A percentile compares a stretch with the other conserved stretches of the same genome.
These are phyloP conservation scores for Plasmodium falciparum DNA, from an alignment of 169 alveolate genomes.

Conservation along the genomic window DNA sequence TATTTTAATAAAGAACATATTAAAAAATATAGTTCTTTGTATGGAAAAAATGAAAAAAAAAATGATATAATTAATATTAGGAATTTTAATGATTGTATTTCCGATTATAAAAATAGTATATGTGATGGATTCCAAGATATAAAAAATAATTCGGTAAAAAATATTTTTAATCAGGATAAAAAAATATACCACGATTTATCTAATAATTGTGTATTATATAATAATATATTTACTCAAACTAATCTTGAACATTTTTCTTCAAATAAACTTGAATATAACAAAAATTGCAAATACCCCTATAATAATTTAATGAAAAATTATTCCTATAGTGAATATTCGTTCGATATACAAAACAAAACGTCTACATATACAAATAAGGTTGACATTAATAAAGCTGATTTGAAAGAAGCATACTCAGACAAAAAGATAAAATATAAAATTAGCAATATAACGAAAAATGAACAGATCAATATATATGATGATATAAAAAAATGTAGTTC, in stretches of 20 bases:
- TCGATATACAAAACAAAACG: not conserved
- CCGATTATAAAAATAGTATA: not conserved
- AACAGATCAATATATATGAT: no score
- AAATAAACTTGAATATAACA: constrained; percentile 49
- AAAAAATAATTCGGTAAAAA: not conserved
- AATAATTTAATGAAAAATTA: not conserved
- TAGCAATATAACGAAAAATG: no score
- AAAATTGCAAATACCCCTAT: not conserved
- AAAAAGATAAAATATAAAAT: no score
- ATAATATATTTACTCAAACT: constrained; percentile 7
- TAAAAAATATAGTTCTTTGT: not conserved
- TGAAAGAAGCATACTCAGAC: not conserved
- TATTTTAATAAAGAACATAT: no score
- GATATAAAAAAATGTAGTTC: no score
- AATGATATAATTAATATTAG: constrained; percentile 31
- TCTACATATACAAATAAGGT: not conserved
- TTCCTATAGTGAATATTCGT: not conserved
- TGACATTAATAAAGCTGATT: not conserved
- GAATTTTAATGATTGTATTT: not conserved
- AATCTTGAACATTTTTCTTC: constrained; percentile 22
- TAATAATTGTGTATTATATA: not conserved
- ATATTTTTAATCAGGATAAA: not conserved
- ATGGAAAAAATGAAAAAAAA: constrained; percentile 10
- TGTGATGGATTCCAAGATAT: not conserved
- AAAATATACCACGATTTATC: not conserved